Evolutionary conservation across 257 asterid species (phyloP).

Genomic region (Nicotiana attenuata): DNA sequence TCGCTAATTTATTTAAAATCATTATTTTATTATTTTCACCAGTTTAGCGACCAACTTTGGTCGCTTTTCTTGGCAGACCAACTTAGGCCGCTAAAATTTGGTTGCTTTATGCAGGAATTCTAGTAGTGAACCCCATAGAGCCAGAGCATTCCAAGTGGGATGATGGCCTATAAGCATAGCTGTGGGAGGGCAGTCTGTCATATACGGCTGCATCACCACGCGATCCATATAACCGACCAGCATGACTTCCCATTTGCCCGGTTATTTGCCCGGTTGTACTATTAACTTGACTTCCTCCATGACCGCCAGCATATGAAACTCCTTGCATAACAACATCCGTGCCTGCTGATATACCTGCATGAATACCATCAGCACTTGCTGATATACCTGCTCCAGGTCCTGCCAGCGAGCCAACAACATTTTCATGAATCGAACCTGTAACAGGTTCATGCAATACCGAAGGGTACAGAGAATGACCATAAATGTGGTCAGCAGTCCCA

Average conservation of each 20-base stretch:
- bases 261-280: not conserved
- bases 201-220: not conserved
- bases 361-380: not conserved
- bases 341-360: not conserved
- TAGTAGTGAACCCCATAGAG: no score
- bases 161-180: not conserved
- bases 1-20: no score
- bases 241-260: not conserved
- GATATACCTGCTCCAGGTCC: not conserved
- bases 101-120: no score
- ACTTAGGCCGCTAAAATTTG: no score
- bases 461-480: not conserved
- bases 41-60: no score
- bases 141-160: not conserved
- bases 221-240: not conserved
- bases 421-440: not conserved
- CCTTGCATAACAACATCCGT: not conserved
- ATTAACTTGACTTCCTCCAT: not conserved
- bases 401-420: not conserved
- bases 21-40: no score
- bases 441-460: not conserved
- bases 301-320: no score
- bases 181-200: not conserved
- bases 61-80: no score
- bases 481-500: not conserved